These are phyloP conservation scores for Acanthochlamys bracteata DNA, from an alignment of 106 monocot genomes.

Conservation along the genomic window DNA sequence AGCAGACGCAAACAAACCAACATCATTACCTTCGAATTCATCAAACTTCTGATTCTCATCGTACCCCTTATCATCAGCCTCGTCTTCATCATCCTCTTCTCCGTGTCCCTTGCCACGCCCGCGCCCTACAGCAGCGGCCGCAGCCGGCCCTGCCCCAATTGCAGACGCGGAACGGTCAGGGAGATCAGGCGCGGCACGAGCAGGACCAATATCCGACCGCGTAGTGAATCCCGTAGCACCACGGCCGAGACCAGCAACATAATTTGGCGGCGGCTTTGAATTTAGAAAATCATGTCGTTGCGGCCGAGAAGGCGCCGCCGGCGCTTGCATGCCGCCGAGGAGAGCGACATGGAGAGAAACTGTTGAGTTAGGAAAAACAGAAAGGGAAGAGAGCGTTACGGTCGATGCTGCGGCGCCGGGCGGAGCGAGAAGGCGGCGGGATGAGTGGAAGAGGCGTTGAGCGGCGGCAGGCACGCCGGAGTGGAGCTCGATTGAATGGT, in stretches of 20 bases:
- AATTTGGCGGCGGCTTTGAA: slow-evolving; percentile 90
- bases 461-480: not conserved
- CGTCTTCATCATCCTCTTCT: slow-evolving; percentile 56
- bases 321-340: slow-evolving; percentile 35
- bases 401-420: not conserved
- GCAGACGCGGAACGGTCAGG: slow-evolving; percentile 60
- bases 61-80: slow-evolving; percentile 88
- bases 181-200: slow-evolving; percentile 87
- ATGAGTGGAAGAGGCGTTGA: slow-evolving; percentile 10
- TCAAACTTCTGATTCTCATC: slow-evolving; percentile 99
- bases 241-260: slow-evolving; percentile 95
- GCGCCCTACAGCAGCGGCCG: slow-evolving; percentile 22
- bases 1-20: slow-evolving; percentile 87
- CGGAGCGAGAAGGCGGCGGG: slow-evolving; percentile 5
- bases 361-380: slow-evolving; percentile 20
- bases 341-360: slow-evolving; percentile 44
- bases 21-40: slow-evolving; percentile 95
- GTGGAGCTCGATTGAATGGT: slow-evolving; percentile 4
- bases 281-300: slow-evolving; percentile 75
- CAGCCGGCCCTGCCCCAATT: slow-evolving; percentile 10
- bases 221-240: slow-evolving; percentile 97
- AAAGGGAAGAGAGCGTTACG: not conserved
- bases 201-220: slow-evolving; percentile 93
- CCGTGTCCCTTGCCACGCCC: slow-evolving; percentile 42
- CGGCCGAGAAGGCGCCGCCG: slow-evolving; percentile 36